Evolutionary conservation across 352 stramenopile genomes (phyloP).

Genomic region (Phytophthora multivora): DNA sequence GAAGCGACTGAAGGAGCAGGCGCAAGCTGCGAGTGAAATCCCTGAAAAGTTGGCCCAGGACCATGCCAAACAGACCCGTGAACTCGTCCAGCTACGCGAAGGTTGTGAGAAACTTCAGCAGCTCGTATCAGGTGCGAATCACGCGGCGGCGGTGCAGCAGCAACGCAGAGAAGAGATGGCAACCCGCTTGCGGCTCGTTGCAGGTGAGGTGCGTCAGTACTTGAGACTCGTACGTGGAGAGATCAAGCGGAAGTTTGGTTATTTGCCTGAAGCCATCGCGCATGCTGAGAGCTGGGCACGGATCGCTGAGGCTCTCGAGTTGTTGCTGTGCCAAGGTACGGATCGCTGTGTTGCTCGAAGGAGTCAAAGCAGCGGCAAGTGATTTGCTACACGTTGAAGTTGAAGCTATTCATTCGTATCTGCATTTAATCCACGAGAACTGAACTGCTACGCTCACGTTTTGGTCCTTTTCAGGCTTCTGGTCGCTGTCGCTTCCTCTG

Average conservation of each 20-base stretch:
- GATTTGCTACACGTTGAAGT: slow-evolving; percentile 19
- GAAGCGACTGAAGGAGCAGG: slow-evolving; percentile 36
- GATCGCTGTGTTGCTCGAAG: slow-evolving; percentile 18
- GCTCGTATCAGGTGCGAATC: slow-evolving; percentile 17
- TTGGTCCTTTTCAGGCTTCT: neutral
- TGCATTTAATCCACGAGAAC: slow-evolving; percentile 5
- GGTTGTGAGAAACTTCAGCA: slow-evolving; percentile 27
- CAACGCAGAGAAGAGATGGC: slow-evolving; percentile 42
- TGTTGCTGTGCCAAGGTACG: slow-evolving; percentile 43
- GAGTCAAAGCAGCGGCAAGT: slow-evolving; percentile 11
- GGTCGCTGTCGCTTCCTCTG: slow-evolving; percentile 26
- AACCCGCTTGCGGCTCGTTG: slow-evolving; percentile 55
- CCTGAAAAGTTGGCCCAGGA: slow-evolving; percentile 32
- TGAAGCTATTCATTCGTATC: slow-evolving; percentile 7
- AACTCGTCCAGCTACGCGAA: slow-evolving; percentile 34
- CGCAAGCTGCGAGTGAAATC: slow-evolving; percentile 27
- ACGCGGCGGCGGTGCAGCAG: slow-evolving; percentile 21
- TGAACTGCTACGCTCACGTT: neutral
- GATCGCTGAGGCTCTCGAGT: slow-evolving; percentile 63
- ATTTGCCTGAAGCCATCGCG: slow-evolving; percentile 77
- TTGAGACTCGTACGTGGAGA: slow-evolving; percentile 68
- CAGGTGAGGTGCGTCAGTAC: slow-evolving; percentile 70
- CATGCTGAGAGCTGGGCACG: slow-evolving; percentile 62
- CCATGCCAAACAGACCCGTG: slow-evolving; percentile 36
- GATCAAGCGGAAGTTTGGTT: slow-evolving; percentile 82